Conservation (phyloP, 257 asterid species). For the Solanum paucissectum region DNA sequence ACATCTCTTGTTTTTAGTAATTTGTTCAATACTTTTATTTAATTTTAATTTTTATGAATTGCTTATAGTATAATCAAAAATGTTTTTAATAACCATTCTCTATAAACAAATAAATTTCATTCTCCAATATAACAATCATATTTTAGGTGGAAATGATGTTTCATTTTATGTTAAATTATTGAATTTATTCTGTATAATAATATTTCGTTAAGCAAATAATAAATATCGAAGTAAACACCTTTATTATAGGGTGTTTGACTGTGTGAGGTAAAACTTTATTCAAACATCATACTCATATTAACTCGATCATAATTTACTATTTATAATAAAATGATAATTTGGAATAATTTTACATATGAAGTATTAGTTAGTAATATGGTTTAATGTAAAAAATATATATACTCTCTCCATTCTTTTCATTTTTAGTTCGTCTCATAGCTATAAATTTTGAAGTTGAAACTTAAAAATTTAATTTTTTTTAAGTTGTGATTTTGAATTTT, state of each 20-base stretch:
- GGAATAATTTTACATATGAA: not conserved
- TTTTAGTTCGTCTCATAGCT: not conserved
- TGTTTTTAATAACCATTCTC: not conserved
- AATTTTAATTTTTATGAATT: not conserved
- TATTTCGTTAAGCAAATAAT: no score
- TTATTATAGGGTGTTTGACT: not conserved
- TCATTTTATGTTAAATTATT: not conserved
- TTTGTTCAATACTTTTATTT: not conserved
- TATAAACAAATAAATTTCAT: not conserved
- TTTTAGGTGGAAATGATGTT: no score
- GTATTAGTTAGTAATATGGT: not conserved
- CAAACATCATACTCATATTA: not conserved
- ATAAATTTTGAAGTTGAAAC: no score
- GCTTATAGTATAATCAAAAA: not conserved
- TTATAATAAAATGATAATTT: not conserved
- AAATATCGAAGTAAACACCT: no score
- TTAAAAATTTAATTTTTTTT: no score
- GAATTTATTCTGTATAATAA: no score
- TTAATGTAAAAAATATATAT: not conserved
- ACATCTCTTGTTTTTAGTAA: not conserved
- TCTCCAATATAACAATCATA: not conserved
- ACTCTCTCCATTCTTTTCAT: accelerated
- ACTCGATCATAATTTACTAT: not conserved
- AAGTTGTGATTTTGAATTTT: not conserved
- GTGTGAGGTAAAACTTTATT: not conserved